phyloP scores from a whole-genome alignment of 2,329 filamentous ascomycete species.

The Penicillium sclerotigenum region DNA sequence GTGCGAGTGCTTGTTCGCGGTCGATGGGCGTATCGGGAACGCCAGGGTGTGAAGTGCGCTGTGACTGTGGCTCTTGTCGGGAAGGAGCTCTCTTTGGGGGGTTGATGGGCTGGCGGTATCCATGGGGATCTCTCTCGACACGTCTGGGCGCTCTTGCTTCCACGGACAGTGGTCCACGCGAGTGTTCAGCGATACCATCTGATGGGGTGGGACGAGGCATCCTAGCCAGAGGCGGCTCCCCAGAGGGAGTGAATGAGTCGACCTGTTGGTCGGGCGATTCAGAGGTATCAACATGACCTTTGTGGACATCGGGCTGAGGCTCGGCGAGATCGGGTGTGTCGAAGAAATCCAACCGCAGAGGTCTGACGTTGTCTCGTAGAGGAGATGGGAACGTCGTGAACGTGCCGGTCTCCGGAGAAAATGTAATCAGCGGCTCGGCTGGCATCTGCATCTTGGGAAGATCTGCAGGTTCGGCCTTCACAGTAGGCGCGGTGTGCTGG shows the following conservation, averaged over 20 bases:
- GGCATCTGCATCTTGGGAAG: constrained; percentile 22
- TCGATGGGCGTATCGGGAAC: constrained; percentile 45
- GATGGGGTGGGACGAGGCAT: not conserved
- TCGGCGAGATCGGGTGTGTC: constrained; percentile 10
- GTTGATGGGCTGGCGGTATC: constrained; percentile 11
- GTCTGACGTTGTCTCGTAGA: constrained; percentile 27
- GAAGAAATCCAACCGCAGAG: constrained; percentile 19
- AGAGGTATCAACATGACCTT: constrained; percentile 5
- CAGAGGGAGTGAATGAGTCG: constrained; percentile 17
- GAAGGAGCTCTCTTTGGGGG: constrained; percentile 34
- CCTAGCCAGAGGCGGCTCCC: constrained; percentile 8
- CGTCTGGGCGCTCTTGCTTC: constrained; percentile 13
- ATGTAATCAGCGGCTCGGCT: constrained; percentile 40
- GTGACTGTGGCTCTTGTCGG: constrained; percentile 26
- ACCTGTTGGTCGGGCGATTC: constrained; percentile 7
- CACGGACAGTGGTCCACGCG: not conserved
- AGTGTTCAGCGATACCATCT: not conserved
- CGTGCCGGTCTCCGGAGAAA: constrained; percentile 45
- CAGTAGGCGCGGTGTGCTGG: not conserved
- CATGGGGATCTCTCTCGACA: constrained; percentile 16
- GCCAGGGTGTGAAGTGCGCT: constrained; percentile 22
- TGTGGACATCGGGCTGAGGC: constrained; percentile 4
- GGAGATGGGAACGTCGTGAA: constrained; percentile 43
- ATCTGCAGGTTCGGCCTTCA: constrained; percentile 21
- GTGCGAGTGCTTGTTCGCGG: constrained; percentile 49